phyloP scores from a whole-genome alignment of 768 basidiomycete genomes.

The Suillus subluteus region DNA sequence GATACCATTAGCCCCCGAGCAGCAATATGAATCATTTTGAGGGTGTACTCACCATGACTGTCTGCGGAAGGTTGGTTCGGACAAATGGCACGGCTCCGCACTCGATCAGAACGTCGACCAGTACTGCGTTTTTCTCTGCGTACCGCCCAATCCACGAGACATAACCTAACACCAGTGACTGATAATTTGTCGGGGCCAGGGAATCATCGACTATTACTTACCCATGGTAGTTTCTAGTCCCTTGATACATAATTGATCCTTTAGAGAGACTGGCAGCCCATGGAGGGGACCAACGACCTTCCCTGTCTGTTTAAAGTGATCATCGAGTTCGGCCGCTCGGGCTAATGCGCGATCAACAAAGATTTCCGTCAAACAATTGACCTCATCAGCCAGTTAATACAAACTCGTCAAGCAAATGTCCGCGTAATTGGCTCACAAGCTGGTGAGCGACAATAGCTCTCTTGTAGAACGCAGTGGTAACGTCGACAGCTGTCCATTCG shows the following conservation, averaged over 20 bases:
- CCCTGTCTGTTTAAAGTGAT: slow-evolving; percentile 61
- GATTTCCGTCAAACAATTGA: slow-evolving; percentile 82
- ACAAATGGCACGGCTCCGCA: slow-evolving; percentile 74
- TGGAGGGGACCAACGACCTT: slow-evolving; percentile 72
- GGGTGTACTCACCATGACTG: slow-evolving; percentile 57
- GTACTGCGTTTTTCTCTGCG: slow-evolving; percentile 58
- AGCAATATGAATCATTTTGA: not conserved
- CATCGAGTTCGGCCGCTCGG: slow-evolving; percentile 70
- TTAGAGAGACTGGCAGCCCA: slow-evolving; percentile 73
- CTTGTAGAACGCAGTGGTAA: slow-evolving; percentile 76
- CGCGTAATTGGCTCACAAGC: slow-evolving; percentile 46
- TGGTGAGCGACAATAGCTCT: slow-evolving; percentile 82
- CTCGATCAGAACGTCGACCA: slow-evolving; percentile 66
- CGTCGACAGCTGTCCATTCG: slow-evolving; percentile 67
- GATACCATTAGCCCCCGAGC: not conserved
- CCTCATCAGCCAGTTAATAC: slow-evolving; percentile 41
- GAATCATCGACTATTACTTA: not conserved
- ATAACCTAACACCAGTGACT: slow-evolving; percentile 43
- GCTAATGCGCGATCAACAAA: slow-evolving; percentile 72
- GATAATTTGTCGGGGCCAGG: not conserved
- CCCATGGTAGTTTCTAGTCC: slow-evolving; percentile 72
- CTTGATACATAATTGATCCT: slow-evolving; percentile 72
- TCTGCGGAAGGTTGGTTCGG: slow-evolving; percentile 78
- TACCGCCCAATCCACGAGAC: slow-evolving; percentile 70
- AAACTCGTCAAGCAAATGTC: not conserved